Percentiles rank a stretch among this genome's conserved stretches.
These are phyloP conservation scores for Debaryomyces udenii DNA, from an alignment of 1,139 yeast genomes.

Conservation along the genomic window DNA sequence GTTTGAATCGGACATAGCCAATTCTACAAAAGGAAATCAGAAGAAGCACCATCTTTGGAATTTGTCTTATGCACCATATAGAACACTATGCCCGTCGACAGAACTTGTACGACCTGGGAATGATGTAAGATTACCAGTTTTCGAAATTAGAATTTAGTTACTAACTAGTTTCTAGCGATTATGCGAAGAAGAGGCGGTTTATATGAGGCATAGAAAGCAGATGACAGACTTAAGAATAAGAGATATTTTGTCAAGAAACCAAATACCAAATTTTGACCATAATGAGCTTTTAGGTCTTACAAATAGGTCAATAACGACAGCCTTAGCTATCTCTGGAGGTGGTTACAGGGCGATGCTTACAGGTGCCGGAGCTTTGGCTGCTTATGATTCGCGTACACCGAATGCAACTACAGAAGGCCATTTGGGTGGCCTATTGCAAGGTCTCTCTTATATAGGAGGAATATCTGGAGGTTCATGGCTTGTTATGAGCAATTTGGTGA, in stretches of 20 bases:
- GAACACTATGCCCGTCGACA: constrained; percentile 43
- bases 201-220: constrained; percentile 36
- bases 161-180: constrained; percentile 19
- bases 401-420: constrained; percentile 28
- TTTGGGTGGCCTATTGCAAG: constrained; percentile 57
- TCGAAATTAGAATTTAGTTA: not conserved
- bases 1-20: too few relatives aligned
- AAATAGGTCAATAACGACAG: constrained; percentile 42
- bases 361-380: constrained; percentile 64
- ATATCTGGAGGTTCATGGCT: constrained; percentile 76
- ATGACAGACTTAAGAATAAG: constrained; percentile 34
- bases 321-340: constrained; percentile 71
- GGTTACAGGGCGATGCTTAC: constrained; percentile 70
- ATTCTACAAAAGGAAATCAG: not conserved
- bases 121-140: constrained; percentile 26
- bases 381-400: constrained; percentile 51
- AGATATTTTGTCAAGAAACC: constrained; percentile 36
- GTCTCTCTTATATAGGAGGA: constrained; percentile 58
- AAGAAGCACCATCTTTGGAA: constrained; percentile 11
- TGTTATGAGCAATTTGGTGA: constrained; percentile 53
- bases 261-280: constrained; percentile 42
- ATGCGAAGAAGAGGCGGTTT: constrained; percentile 37
- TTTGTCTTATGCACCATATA: constrained; percentile 41
- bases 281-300: constrained; percentile 19
- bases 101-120: constrained; percentile 41